Percentiles rank a stretch among this genome's conserved stretches.
These are phyloP conservation scores for Chrysoporthe deuterocubensis DNA, from an alignment of 2,329 filamentous ascomycete species.

Conservation along the genomic window DNA sequence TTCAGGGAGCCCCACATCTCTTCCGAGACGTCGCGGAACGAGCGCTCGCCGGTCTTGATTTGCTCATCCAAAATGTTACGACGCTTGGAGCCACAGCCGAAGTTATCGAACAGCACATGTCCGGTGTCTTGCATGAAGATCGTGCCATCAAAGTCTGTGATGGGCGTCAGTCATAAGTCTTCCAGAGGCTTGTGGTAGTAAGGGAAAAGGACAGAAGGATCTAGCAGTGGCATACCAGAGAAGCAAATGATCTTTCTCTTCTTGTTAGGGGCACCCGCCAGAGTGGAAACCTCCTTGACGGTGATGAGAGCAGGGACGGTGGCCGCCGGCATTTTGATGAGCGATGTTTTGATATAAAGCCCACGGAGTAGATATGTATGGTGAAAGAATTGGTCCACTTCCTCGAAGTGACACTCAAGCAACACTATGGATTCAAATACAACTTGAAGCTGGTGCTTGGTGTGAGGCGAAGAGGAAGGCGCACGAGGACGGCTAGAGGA, in stretches of 20 bases:
- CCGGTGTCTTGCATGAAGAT: constrained; percentile 75
- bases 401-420: not conserved
- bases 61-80: constrained; percentile 64
- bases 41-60: constrained; percentile 67
- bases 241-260: constrained; percentile 64
- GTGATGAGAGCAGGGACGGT: constrained; percentile 39
- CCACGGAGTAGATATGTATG: too few species aligned
- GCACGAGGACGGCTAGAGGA: not conserved
- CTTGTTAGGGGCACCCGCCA: constrained; percentile 41
- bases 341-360: not conserved
- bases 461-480: not conserved
- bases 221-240: constrained; percentile 48
- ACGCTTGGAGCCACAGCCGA: constrained; percentile 63
- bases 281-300: constrained; percentile 36
- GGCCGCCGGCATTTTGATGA: constrained; percentile 44
- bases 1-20: constrained; percentile 72
- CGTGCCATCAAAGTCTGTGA: constrained; percentile 69
- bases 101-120: constrained; percentile 68
- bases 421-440: not conserved
- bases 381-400: not conserved
- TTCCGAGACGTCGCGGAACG: constrained; percentile 71
- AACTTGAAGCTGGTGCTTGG: not conserved
- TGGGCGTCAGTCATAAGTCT: not conserved
- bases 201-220: not conserved
- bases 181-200: not conserved